A percentile compares a stretch with the other conserved stretches of the same genome.
These are phyloP conservation scores for Anisodus acutangulus DNA, from an alignment of 257 asterid species.

Conservation along the genomic window DNA sequence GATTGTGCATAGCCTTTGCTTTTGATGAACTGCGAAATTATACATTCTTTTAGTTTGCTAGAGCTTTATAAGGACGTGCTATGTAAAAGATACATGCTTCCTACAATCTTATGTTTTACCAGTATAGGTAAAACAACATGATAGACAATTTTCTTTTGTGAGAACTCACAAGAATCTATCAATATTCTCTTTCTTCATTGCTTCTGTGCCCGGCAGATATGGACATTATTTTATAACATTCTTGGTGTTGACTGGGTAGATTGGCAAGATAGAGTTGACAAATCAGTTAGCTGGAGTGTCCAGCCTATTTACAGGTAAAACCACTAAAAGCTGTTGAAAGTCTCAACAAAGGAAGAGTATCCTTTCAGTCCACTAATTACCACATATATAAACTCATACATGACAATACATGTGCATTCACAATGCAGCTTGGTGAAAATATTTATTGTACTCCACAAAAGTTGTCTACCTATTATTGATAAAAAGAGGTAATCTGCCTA, in stretches of 20 bases:
- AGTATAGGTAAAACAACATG: neutral
- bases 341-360: conserved; percentile 15
- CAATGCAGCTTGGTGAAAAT: conserved; percentile 12
- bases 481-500: neutral
- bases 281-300: neutral
- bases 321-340: conserved; percentile 14
- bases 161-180: conserved; percentile 9
- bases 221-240: neutral
- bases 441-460: conserved; percentile 25
- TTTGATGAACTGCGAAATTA: neutral
- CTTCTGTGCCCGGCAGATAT: neutral
- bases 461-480: neutral
- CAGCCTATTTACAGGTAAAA: conserved; percentile 8
- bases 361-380: neutral
- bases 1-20: neutral
- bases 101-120: neutral
- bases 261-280: neutral
- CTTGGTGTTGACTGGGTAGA: neutral
- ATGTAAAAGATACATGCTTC: neutral
- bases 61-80: neutral
- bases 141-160: neutral
- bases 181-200: neutral
- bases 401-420: conserved; percentile 6
- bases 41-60: neutral
- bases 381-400: neutral